Evolutionary conservation across 805 yeast species (phyloP), one percentile per base, ranked within the genome.

Genomic region (Suhomyces faveliae): DNA sequence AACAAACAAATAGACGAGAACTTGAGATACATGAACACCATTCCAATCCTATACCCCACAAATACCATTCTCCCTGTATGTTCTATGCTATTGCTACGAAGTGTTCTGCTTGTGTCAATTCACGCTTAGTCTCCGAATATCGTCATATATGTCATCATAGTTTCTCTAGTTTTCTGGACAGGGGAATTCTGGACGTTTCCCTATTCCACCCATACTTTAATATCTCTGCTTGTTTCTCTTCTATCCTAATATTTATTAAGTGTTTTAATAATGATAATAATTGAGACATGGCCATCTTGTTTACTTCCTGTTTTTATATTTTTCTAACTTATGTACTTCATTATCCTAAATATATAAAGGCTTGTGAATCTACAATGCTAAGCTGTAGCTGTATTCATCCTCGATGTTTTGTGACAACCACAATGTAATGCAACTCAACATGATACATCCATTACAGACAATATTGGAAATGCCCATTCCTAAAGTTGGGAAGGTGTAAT

Each of bases 401-500:
- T 94, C 97, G 50, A 90, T 84, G 64, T 90, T 94, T 64, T 92
- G 98, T 19, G 96, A 89, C 46, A 92, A 73, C 99, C 99, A 94
- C 58, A 94, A 72, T 7, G 85, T 76, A 41, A 89, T 81, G 67
- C 97, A 91, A 71, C 97, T 89, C 57, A 89, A 70, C 89, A 92
- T 87, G 29, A 92, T 81, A 51, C 85, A 74, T 6, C 81, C 79
- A 59, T 91, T 89, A 40, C 89, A 83, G 19, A 86, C 78, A 35
- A 94, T 91, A 67, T 92, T 92, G 49, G 89, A 83, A 19, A 89
- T 79, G 13, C 98, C 99, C 96, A 94, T 90, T 4, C 94, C 92
- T 46, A 92, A 76, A 0, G 97, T 89, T 30, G 97, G 97, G 78
- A 86, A 84, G 3, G 81, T 70, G 66, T 79, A 88, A 53, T 85